A percentile compares a stretch with the other conserved stretches of the same genome.
phyloP scores from a whole-genome alignment of 2,329 filamentous ascomycete genomes.

The Penicillium sp. region DNA sequence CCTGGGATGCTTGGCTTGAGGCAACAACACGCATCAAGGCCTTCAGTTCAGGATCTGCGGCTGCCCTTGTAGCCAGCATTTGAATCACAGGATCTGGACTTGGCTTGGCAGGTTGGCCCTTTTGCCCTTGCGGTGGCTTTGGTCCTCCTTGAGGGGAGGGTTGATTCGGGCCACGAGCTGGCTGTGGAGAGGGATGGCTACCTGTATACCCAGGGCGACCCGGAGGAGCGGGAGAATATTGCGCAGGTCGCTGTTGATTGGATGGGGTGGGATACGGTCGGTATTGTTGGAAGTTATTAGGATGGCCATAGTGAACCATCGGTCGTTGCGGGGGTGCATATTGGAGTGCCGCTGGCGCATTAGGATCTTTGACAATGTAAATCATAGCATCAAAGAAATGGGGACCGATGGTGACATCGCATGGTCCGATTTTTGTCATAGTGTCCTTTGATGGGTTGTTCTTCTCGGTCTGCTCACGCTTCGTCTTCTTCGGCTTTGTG shows the following conservation, averaged over 20 bases:
- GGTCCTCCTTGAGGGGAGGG: constrained; percentile 25
- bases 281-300: constrained; percentile 43
- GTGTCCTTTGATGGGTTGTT: constrained; percentile 52
- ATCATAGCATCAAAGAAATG: constrained; percentile 61
- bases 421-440: constrained; percentile 56
- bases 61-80: constrained; percentile 52
- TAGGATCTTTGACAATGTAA: constrained; percentile 54
- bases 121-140: constrained; percentile 30
- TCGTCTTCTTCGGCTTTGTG: constrained; percentile 57
- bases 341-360: constrained; percentile 38
- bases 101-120: constrained; percentile 41
- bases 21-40: constrained; percentile 52
- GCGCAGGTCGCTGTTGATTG: constrained; percentile 28
- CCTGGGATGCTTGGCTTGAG: constrained; percentile 49
- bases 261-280: constrained; percentile 37
- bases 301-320: constrained; percentile 44
- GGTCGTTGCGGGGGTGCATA: constrained; percentile 41
- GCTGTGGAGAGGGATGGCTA: constrained; percentile 22
- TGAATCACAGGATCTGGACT: constrained; percentile 53
- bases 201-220: constrained; percentile 28
- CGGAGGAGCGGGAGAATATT: constrained; percentile 28
- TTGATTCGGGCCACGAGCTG: constrained; percentile 21
- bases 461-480: constrained; percentile 47
- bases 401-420: constrained; percentile 61
- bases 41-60: constrained; percentile 49